Evolutionary conservation across 2,329 filamentous ascomycete genomes (phyloP).

Genomic region (Pestalotiopsis sp.): DNA sequence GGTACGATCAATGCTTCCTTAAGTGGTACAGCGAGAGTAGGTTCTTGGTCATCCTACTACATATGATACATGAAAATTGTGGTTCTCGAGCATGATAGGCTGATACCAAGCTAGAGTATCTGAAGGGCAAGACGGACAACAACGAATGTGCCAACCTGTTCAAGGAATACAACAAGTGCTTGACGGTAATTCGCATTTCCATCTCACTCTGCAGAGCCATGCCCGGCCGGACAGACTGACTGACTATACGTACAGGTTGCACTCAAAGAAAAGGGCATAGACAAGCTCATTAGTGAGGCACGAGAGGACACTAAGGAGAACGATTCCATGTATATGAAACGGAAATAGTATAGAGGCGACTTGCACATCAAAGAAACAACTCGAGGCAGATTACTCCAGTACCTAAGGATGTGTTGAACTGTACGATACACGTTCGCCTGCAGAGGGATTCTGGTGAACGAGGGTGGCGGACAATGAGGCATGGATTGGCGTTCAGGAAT

Average conservation of each 20-base stretch:
- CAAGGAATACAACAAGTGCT: slow-evolving; percentile 83
- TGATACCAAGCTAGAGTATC: slow-evolving; percentile 67
- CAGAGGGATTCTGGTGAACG: not conserved
- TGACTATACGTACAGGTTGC: slow-evolving; percentile 65
- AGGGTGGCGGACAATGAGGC: not conserved
- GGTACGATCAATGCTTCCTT: slow-evolving; percentile 95
- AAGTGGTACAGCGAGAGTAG: slow-evolving; percentile 99
- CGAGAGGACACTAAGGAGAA: slow-evolving; percentile 88
- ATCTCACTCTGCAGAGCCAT: slow-evolving; percentile 26
- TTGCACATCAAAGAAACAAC: not conserved
- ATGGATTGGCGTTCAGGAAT: slow-evolving; percentile 14
- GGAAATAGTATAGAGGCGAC: slow-evolving; percentile 33
- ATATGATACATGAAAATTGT: slow-evolving; percentile 17
- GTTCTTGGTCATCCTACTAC: slow-evolving; percentile 31
- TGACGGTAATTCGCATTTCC: slow-evolving; percentile 62
- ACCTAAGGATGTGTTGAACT: not conserved
- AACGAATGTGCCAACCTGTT: slow-evolving; percentile 86
- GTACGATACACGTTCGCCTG: not conserved
- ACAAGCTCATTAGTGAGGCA: slow-evolving; percentile 89
- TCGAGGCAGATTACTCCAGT: no score
- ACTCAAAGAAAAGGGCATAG: slow-evolving; percentile 86
- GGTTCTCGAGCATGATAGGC: slow-evolving; percentile 8
- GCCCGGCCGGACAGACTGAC: not conserved
- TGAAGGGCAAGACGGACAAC: slow-evolving; percentile 75
- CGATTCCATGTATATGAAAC: slow-evolving; percentile 69